A percentile compares a stretch with the other conserved stretches of the same genome.
phyloP scores from a whole-genome alignment of 352 stramenopile species.

The Globisporangium acanthophoron region DNA sequence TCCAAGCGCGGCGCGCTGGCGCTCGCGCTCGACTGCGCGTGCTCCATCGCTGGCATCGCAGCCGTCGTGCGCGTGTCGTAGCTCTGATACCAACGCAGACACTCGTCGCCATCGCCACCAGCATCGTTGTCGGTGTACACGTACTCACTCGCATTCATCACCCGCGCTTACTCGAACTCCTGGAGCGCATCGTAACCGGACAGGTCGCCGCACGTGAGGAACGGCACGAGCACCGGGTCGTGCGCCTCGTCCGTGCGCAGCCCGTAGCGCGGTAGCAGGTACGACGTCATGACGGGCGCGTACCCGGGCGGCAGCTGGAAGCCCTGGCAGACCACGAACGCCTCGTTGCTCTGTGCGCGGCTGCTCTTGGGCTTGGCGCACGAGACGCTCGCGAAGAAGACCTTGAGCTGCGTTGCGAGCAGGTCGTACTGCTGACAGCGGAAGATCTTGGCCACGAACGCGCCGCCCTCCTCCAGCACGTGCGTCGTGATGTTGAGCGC shows the following conservation, averaged over 20 bases:
- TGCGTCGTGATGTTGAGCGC: constrained; percentile 98
- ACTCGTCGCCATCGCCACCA: too few species aligned
- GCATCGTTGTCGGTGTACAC: constrained; percentile 2
- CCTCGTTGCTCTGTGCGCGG: constrained; percentile 93
- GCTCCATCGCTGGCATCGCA: constrained; percentile 29
- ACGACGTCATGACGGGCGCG: constrained; percentile 83
- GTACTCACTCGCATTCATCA: not conserved
- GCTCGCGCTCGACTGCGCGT: constrained; percentile 37
- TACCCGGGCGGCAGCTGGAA: constrained; percentile 86
- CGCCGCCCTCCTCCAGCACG: constrained; percentile 90
- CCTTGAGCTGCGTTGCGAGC: constrained; percentile 93
- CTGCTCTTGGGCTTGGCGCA: constrained; percentile 97
- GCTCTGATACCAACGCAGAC: not conserved
- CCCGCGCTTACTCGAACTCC: constrained; percentile 33
- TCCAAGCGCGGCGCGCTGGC: constrained; percentile 38
- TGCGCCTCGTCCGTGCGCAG: constrained; percentile 38
- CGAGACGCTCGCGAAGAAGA: constrained; percentile 95
- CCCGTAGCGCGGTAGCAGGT: constrained; percentile 61
- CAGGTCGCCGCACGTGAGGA: constrained; percentile 90
- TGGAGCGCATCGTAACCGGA: constrained; percentile 85
- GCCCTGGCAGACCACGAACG: constrained; percentile 95
- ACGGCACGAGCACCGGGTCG: constrained; percentile 79
- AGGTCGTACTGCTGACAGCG: constrained; percentile 94
- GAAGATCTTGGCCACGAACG: constrained; percentile 99
- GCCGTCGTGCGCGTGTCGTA: constrained; percentile 32